A percentile compares a stretch with the other conserved stretches of the same genome.
phyloP scores from a whole-genome alignment of 345 rosid species.

The Turnera subulata region DNA sequence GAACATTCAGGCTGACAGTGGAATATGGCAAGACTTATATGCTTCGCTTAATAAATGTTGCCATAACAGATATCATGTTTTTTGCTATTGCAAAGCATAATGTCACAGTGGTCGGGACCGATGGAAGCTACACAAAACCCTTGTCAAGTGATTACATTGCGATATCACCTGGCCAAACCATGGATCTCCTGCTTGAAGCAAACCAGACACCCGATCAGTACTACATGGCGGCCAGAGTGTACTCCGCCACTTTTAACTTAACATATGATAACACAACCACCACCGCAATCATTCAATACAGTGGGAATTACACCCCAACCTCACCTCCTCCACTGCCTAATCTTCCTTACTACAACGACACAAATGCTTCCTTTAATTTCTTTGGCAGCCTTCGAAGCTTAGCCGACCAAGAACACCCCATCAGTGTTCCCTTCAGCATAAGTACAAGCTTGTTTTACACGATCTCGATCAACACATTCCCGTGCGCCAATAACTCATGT shows the following conservation, averaged over 20 bases:
- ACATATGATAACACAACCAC: conserved; percentile 10
- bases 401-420: conserved; percentile 7
- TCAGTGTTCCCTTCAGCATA: neutral
- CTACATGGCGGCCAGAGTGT: conserved; percentile 64
- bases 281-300: conserved; percentile 35
- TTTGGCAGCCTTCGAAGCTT: conserved; percentile 1
- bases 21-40: conserved; percentile 31
- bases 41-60: conserved; percentile 33
- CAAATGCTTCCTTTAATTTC: conserved; percentile 3
- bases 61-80: conserved; percentile 25
- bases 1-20: conserved; percentile 19
- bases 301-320: conserved; percentile 19
- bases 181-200: conserved; percentile 60
- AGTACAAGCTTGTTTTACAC: neutral
- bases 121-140: conserved; percentile 30
- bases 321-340: conserved; percentile 1
- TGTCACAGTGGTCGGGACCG: conserved; percentile 31
- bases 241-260: conserved; percentile 10
- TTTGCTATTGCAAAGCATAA: conserved; percentile 32
- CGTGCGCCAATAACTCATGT: neutral
- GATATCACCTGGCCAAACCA: conserved; percentile 81
- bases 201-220: conserved; percentile 62
- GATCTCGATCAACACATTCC: neutral
- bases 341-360: conserved; percentile 14
- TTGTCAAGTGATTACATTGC: conserved; percentile 34